Conservation (phyloP, 2,329 filamentous ascomycete species). For the Phialocephala sp. region DNA sequence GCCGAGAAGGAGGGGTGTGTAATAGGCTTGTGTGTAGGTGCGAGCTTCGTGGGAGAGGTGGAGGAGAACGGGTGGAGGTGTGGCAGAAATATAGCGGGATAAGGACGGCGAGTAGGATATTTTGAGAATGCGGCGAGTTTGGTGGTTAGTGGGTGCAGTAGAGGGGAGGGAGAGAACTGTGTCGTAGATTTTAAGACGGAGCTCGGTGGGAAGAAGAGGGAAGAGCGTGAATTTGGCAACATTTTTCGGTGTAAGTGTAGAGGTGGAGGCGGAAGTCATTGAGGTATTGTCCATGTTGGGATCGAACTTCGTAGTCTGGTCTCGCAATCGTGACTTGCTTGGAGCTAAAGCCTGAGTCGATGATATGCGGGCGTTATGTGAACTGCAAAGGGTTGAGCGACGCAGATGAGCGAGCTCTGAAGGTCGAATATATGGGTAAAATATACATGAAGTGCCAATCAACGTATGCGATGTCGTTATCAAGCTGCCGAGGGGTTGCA, state of each 20-base stretch:
- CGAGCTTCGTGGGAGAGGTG: conserved; percentile 34
- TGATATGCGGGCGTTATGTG: background rate
- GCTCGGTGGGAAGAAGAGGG: conserved; percentile 34
- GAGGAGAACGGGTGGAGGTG: conserved; percentile 31
- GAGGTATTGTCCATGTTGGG: background rate
- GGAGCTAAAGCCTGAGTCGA: background rate
- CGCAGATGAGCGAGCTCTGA: background rate
- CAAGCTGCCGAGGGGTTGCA: background rate
- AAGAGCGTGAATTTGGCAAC: conserved; percentile 28
- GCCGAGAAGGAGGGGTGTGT: conserved; percentile 26
- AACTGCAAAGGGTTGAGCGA: background rate
- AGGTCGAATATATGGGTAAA: background rate
- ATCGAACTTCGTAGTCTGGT: background rate
- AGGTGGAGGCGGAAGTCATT: background rate
- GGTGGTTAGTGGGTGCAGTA: conserved; percentile 7
- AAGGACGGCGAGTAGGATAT: conserved; percentile 32
- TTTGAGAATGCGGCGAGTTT: conserved; percentile 32
- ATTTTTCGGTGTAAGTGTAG: background rate
- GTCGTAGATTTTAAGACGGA: conserved; percentile 37
- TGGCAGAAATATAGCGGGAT: conserved; percentile 31
- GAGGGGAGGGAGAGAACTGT: conserved; percentile 21
- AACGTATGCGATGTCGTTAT: background rate
- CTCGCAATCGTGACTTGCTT: background rate
- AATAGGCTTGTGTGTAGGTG: conserved; percentile 20
- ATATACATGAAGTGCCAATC: background rate